Evolutionary conservation across 768 basidiomycete genomes (phyloP), one percentile per base, ranked within the genome.

Genomic region (Suillus subluteus): DNA sequence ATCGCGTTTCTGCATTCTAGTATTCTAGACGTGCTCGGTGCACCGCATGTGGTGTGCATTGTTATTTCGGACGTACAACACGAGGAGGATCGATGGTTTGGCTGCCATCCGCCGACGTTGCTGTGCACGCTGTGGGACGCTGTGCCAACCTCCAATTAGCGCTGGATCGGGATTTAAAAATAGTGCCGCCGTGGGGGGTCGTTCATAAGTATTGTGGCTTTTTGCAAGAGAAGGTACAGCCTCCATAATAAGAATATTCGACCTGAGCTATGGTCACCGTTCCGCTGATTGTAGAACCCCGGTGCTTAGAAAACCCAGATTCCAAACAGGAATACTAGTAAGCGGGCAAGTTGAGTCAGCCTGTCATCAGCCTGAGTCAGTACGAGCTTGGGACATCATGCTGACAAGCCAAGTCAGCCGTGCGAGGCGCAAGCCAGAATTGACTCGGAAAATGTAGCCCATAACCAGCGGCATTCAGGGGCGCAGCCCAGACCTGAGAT

Each of bases 61-160:
- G 26, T 32, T 30, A 5, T 30, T 43, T 61, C 40, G 59, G 30
- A 61, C 59, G 59, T 26, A 30, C 26, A 41, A 61, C 59, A 61
- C 59, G 59, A 61, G 58, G 11, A 41, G 18, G 13, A 43, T 43
- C 18, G 12, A 30, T 41, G 1, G 23, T 8, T 26, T 3, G 38
- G 9, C 16, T 61, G 1, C 41, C 26, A 30, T 12, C 38, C 16
- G 23, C 11, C 40, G 26, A 41, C 59, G 16, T 59, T 59, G 26
- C 59, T 43, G 40, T 43, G 58, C 26, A 59, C 52, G 52, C 32
- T 21, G 54, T 56, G 32, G 32, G 54, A 56, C 55, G 55, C 55
- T 35, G 30, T 55, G 38, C 3, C 3, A 16, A 21, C 40, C 30
- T 30, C 52, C 26, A 41, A 18, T 40, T 18, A 30, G 40, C 58